Evolutionary conservation across 495 filamentous ascomycete genomes (phyloP).

Genomic region (Platismatia glauca): DNA sequence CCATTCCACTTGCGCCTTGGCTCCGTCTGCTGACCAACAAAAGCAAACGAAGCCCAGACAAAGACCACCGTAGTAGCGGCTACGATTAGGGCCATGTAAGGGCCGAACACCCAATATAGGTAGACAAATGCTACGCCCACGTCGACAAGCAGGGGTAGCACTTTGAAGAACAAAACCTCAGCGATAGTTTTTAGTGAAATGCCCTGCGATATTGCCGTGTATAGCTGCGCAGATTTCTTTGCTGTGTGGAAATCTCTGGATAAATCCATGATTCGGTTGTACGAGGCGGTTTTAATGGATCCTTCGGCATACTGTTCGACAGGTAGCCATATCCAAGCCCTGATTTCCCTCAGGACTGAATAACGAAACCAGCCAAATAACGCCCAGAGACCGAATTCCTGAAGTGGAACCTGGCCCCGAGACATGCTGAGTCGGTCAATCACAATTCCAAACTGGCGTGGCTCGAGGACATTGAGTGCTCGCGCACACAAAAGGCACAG

Average conservation of each 20-base stretch:
- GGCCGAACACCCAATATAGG: conserved; percentile 56
- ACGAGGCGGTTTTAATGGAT: conserved; percentile 54
- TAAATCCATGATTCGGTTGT: conserved; percentile 66
- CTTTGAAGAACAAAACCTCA: conserved; percentile 56
- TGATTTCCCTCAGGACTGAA: conserved; percentile 41
- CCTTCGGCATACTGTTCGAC: conserved; percentile 56
- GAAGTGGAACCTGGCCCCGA: conserved; percentile 39
- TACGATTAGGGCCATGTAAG: conserved; percentile 66
- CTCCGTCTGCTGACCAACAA: conserved; percentile 34
- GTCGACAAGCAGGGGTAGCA: conserved; percentile 64
- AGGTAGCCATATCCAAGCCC: conserved; percentile 55
- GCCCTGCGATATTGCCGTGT: conserved; percentile 57
- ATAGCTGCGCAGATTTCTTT: conserved; percentile 64
- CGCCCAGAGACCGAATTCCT: conserved; percentile 46
- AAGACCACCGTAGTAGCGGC: conserved; percentile 53
- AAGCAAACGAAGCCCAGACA: conserved; percentile 50
- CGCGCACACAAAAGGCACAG: conserved; percentile 54
- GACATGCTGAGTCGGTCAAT: conserved; percentile 34
- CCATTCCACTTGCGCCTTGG: conserved; percentile 6
- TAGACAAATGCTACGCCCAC: conserved; percentile 59
- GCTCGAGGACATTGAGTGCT: conserved; percentile 54
- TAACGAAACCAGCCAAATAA: conserved; percentile 46
- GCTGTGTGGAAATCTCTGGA: conserved; percentile 72
- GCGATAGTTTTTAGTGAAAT: conserved; percentile 53
- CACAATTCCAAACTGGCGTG: conserved; percentile 57